Conservation (phyloP, 2,329 filamentous ascomycete species). For the Neodidymelliopsis sp. region DNA sequence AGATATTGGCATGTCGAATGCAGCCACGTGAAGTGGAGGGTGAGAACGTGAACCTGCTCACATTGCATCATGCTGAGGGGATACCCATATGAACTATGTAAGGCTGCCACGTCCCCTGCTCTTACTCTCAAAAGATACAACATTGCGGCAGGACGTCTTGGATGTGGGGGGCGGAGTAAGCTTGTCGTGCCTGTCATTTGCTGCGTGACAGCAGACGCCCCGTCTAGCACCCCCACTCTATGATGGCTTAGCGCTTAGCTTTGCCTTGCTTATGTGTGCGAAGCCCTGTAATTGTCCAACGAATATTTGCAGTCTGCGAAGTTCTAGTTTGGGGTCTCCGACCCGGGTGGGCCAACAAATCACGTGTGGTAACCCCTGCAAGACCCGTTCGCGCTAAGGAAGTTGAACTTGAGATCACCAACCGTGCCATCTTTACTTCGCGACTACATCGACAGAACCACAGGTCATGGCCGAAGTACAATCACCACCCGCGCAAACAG, state of each 20-base stretch:
- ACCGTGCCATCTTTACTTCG: not conserved
- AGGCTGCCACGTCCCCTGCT: too few species aligned
- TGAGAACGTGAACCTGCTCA: too few species aligned
- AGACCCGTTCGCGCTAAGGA: constrained; percentile 9
- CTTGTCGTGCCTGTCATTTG: not conserved
- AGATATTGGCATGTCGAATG: not conserved
- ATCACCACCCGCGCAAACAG: constrained; percentile 32
- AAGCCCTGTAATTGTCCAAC: too few species aligned
- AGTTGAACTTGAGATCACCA: constrained; percentile 9
- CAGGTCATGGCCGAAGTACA: constrained; percentile 43
- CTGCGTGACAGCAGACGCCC: not conserved
- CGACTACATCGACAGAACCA: not conserved
- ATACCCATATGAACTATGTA: too few species aligned
- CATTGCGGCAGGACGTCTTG: not conserved
- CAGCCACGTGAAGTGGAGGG: not conserved
- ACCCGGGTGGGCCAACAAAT: too few species aligned
- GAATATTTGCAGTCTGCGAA: too few species aligned
- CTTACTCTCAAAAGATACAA: not conserved
- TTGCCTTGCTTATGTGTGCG: not conserved
- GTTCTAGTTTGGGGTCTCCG: too few species aligned
- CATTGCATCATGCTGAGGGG: too few species aligned
- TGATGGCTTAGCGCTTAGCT: constrained; percentile 1
- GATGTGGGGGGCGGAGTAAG: not conserved
- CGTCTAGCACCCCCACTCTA: not conserved
- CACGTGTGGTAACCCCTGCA: constrained; percentile 1